Evolutionary conservation across 2,329 filamentous ascomycete species (phyloP).

Genomic region (Acrodontium crateriforme): DNA sequence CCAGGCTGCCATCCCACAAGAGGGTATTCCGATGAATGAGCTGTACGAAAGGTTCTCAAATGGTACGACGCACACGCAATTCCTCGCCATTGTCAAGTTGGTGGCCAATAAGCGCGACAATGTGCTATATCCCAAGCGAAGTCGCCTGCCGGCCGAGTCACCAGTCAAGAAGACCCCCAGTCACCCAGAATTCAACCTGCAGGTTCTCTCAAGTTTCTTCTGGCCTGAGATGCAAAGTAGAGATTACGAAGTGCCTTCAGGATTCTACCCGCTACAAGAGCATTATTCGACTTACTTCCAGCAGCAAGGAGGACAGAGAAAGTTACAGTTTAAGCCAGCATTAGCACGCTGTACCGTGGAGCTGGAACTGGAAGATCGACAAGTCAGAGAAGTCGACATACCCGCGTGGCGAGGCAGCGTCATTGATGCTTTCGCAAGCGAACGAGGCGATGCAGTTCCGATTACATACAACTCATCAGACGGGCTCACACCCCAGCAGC

Average conservation of each 20-base stretch:
- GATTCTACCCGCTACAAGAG: constrained; percentile 45
- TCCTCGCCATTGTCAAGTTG: constrained; percentile 13
- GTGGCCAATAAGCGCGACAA: constrained; percentile 16
- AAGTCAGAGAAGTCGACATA: constrained; percentile 54
- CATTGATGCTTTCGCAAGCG: constrained; percentile 63
- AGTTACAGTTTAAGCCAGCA: constrained; percentile 76
- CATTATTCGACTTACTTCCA: constrained; percentile 45
- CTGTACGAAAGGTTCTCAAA: constrained; percentile 16
- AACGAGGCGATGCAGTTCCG: constrained; percentile 15
- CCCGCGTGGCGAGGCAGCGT: constrained; percentile 78
- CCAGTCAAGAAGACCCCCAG: neutral
- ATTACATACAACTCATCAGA: no score
- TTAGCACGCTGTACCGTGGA: constrained; percentile 69
- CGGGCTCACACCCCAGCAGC: constrained; percentile 26
- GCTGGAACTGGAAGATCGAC: constrained; percentile 70
- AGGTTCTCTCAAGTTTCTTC: constrained; percentile 82
- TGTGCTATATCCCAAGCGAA: constrained; percentile 18
- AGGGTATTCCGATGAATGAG: constrained; percentile 22
- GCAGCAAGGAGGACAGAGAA: constrained; percentile 63
- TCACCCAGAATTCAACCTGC: constrained; percentile 49
- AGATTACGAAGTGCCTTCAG: constrained; percentile 48
- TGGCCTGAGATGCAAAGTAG: constrained; percentile 74
- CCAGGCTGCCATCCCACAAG: constrained; percentile 21
- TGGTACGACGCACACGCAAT: constrained; percentile 14
- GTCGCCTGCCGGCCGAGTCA: constrained; percentile 10